Evolutionary conservation across 2,329 filamentous ascomycete genomes (phyloP), one percentile per base, ranked within the genome.

Genomic region (Microsporum audouinii): DNA sequence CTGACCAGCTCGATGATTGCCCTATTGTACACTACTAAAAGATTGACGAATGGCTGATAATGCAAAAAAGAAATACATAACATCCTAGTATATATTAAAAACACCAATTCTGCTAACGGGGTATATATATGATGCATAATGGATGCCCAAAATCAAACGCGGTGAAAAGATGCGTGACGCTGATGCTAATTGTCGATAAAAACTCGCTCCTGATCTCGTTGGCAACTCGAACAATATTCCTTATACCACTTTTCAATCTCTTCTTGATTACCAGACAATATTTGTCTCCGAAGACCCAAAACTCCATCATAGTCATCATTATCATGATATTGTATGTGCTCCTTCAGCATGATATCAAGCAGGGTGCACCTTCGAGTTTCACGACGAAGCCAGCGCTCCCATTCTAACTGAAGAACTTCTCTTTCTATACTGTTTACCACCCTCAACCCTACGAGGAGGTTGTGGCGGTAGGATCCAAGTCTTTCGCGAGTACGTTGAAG

Each of bases 351-450:
- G 12, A 70, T 71, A 45, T 80, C 78, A 5, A 84, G 72, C 69
- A 87, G 82, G 61, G 84, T 83, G 72, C 94, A 99, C 57, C 88
- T 83, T 38, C 79, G 74, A 65, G 85, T 86, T 76, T 99, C 94
- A 66, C 89, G 87, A 2, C 82, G 75, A 34, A 97, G 80, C 91
- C 92, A 99, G 65, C 89, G 88, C 76, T 96, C 91, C 87, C 91
- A 99, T 73, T 96, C 92, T 0, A 88, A 87, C 68, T 85, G 83
- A 60, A 97, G 75, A 72, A 96, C 86, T 72, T 96, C 91, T 62
- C 83, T 82, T 78, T 97, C 94, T 33, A 97, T 85, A 61, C 82
- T 87, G 74, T 97, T 96, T 63, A 97, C 86, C 1, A 96, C 84
- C 3, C 91, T 85, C 78, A 97, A 85, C 3, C 91, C 91, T 3